phyloP scores from a whole-genome alignment of 2,329 filamentous ascomycete genomes.

The Pseudomassariella vexata region DNA sequence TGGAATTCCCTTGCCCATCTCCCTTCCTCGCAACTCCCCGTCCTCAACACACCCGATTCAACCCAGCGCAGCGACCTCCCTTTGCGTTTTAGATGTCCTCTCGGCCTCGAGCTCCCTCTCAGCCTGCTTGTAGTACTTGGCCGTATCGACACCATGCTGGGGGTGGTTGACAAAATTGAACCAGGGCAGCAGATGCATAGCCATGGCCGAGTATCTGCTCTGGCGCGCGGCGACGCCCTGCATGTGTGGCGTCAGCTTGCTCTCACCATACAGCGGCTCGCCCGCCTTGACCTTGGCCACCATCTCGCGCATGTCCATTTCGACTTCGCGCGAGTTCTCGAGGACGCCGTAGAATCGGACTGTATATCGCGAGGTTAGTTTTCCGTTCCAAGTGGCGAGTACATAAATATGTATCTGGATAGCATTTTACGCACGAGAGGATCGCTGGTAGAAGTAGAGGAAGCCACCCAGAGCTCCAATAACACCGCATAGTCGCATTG shows the following conservation, averaged over 20 bases:
- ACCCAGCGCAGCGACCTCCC: conserved; percentile 6
- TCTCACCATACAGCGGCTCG: conserved; percentile 81
- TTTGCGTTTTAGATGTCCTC: conserved; percentile 15
- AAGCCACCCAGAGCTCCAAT: conserved; percentile 75
- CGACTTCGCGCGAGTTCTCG: conserved; percentile 86
- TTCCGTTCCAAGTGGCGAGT: too few species aligned
- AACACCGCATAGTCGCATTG: conserved; percentile 72
- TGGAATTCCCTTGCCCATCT: too few species aligned
- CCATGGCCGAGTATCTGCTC: conserved; percentile 83
- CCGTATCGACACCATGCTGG: conserved; percentile 93
- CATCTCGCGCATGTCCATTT: conserved; percentile 99
- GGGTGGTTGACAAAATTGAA: conserved; percentile 98
- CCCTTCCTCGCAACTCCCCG: too few species aligned
- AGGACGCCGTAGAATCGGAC: conserved; percentile 93
- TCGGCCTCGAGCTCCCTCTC: conserved; percentile 90
- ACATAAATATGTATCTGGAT: too few species aligned
- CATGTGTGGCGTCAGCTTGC: conserved; percentile 74
- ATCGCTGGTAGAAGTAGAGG: conserved; percentile 78
- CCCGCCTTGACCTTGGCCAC: conserved; percentile 91
- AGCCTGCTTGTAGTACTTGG: conserved; percentile 96
- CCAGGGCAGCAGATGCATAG: conserved; percentile 84
- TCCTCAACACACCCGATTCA: too few species aligned
- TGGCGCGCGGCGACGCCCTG: conserved; percentile 91
- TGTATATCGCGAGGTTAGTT: conserved; percentile 34
- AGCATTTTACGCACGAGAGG: conserved; percentile 72